These are phyloP conservation scores for Voacanga thouarsii DNA, from an alignment of 257 asterid genomes.

Conservation along the genomic window DNA sequence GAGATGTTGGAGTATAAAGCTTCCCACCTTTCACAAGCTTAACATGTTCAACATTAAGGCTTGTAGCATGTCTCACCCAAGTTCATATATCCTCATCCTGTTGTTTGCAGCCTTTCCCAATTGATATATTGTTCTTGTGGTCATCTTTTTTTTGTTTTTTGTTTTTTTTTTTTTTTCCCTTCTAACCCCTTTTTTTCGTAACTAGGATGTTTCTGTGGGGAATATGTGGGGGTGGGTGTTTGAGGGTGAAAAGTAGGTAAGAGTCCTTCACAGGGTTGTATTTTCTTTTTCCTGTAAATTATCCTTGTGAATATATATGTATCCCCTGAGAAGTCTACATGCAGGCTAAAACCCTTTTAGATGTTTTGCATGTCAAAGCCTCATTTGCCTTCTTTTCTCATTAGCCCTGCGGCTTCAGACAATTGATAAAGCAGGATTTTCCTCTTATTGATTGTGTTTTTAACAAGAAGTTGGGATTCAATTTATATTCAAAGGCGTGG, in stretches of 20 bases:
- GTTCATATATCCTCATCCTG: conserved; percentile 7
- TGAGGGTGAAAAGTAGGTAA: background rate
- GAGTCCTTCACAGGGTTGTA: background rate
- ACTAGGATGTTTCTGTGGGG: background rate
- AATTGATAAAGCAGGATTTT: no score
- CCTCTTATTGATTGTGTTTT: no score
- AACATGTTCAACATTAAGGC: conserved; percentile 8
- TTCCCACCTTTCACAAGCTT: conserved; percentile 36
- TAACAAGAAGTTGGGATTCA: no score
- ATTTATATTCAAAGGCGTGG: no score
- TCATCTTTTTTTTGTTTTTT: background rate
- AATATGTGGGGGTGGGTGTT: background rate
- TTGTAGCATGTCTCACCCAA: conserved; percentile 7
- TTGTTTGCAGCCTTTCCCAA: background rate
- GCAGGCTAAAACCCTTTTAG: no score
- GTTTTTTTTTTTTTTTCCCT: no score
- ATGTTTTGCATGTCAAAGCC: no score
- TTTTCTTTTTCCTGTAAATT: background rate
- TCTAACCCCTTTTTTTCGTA: background rate
- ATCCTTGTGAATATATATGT: background rate
- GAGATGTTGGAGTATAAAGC: conserved; percentile 80
- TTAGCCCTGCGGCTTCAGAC: no score
- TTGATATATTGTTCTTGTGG: no score
- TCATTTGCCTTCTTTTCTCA: no score
- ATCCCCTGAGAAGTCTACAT: background rate